Conservation (phyloP, 2,329 filamentous ascomycete genomes). For the Cercospora berteroae region DNA sequence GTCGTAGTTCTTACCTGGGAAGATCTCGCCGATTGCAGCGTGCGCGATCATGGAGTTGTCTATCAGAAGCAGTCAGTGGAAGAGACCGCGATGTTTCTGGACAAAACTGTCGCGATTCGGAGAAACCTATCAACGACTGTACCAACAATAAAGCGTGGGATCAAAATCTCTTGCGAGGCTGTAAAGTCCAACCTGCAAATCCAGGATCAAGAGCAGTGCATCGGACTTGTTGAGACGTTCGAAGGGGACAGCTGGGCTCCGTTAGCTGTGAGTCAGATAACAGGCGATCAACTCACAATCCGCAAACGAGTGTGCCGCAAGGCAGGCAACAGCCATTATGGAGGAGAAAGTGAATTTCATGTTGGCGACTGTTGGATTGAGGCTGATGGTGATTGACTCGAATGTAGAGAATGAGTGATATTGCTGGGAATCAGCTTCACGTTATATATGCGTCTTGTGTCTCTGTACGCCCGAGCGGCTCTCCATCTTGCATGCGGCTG, state of each 20-base stretch:
- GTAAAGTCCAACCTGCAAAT: conserved; percentile 61
- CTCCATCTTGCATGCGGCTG: neutral
- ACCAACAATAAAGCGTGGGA: conserved; percentile 55
- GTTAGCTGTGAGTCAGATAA: neutral
- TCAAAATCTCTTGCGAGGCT: conserved; percentile 64
- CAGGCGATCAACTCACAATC: conserved; percentile 12
- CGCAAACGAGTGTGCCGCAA: conserved; percentile 11
- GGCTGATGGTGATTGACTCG: neutral
- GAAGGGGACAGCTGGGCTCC: conserved; percentile 25
- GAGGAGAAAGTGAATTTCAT: neutral
- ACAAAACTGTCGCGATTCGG: neutral
- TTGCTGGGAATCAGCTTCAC: neutral
- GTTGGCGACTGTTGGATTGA: neutral
- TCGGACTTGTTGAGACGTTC: conserved; percentile 46
- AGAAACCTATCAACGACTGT: neutral
- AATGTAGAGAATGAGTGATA: neutral
- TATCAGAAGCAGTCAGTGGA: neutral
- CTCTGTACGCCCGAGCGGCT: neutral
- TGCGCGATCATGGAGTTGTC: conserved; percentile 66
- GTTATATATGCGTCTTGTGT: neutral
- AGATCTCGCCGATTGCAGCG: conserved; percentile 63
- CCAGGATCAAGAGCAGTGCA: conserved; percentile 55
- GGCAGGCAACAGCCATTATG: conserved; percentile 8
- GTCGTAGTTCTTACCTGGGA: conserved; percentile 36
- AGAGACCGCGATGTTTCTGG: no score